Evolutionary conservation across 352 stramenopile species (phyloP), one percentile per base, ranked within the genome.

Genomic region (Sclerospora graminicola): DNA sequence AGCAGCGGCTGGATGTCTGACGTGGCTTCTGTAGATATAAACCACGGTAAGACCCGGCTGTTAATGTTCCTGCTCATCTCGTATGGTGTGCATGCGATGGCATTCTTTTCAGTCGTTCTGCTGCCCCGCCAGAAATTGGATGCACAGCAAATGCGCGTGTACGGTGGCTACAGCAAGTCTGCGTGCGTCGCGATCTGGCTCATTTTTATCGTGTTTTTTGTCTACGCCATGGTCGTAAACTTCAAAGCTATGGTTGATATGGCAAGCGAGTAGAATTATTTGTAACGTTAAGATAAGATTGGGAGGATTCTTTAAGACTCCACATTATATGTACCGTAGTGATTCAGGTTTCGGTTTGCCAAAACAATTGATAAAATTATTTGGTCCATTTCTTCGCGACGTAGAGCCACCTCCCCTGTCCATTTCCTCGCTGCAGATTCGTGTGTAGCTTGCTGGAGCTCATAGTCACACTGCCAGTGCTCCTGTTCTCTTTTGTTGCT

Each of bases 81-180:
- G 23, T 86, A 70, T 54, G 49, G 46, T 47, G 68, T 86, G 18
- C 69, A 86, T 44, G 51, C 58, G 0, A 42, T 86, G 33, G 45
- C 60, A 9, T 68, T 80, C 42, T 61, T 71, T n/a, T 70, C 66
- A 11, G 53, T 82, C 30, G 48, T 68, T 21, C 38, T 84, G 40
- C 54, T 87, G 30, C 74, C 74, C 7, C 51, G 57, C 5, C 70
- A 83, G 51, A 83, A 80, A 45, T 43, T 83, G 15, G 70, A 83
- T 34, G 63, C 70, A 18, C 70, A 83, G 54, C 67, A 83, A 51
- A 44, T 78, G 58, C 70, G 70, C 44, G 68, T 75, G 8, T 83
- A 77, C 44, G 70, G 70, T 27, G 70, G 67, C 15, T 84, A 82
- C 51, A 82, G 61, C 20, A 66, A 62, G 27, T 53, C 69, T 20